These are phyloP conservation scores for Fusarium penzigii DNA, from an alignment of 2,329 filamentous ascomycete species.

Conservation along the genomic window DNA sequence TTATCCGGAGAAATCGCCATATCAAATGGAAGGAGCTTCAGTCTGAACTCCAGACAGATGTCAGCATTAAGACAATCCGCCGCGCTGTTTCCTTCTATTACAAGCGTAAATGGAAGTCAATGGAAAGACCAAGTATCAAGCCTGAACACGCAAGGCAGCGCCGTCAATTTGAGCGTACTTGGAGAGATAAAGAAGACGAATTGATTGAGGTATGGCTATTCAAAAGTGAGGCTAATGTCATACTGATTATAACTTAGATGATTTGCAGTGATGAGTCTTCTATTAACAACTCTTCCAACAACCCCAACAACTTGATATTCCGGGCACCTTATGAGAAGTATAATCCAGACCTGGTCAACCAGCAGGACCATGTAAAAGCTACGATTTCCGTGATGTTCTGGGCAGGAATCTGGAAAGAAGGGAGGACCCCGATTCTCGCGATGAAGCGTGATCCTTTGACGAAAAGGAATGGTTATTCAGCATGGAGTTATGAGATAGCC, in stretches of 20 bases:
- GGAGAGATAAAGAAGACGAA: neutral
- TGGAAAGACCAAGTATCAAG: neutral
- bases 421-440: neutral
- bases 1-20: neutral
- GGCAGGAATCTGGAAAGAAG: neutral
- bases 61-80: neutral
- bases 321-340: neutral
- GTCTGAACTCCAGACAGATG: neutral
- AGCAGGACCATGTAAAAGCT: neutral
- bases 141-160: neutral
- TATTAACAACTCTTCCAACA: neutral
- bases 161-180: neutral
- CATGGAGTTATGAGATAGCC: neutral
- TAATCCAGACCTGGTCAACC: neutral
- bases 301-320: neutral
- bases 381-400: slow-evolving; percentile 1
- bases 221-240: neutral
- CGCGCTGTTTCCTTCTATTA: neutral
- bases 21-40: neutral
- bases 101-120: neutral
- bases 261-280: neutral
- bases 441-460: neutral
- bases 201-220: neutral
- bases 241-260: neutral
- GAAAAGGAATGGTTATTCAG: neutral